A percentile compares a stretch with the other conserved stretches of the same genome.
These are phyloP conservation scores for Termitomyces eurrhizus DNA, from an alignment of 768 basidiomycete species.

Conservation along the genomic window DNA sequence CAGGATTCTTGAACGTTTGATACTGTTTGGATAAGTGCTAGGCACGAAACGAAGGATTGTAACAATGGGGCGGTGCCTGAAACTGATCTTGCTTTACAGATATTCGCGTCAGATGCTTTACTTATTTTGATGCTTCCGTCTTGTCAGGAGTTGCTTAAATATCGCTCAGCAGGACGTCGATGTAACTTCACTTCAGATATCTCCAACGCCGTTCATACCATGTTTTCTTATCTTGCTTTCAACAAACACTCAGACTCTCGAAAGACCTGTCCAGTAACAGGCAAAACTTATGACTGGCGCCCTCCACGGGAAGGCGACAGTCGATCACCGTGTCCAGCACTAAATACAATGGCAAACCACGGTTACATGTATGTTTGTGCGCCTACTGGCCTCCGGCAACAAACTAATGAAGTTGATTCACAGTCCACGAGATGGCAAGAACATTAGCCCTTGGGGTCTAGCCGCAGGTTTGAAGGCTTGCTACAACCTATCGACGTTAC, in stretches of 20 bases:
- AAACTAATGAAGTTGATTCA: not conserved
- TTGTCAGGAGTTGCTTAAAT: not conserved
- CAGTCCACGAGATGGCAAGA: not conserved
- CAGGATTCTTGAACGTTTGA: not conserved
- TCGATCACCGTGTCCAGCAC: not conserved
- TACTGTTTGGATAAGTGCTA: not conserved
- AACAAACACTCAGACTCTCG: not conserved
- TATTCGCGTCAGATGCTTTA: too few species aligned
- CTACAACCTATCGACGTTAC: not conserved
- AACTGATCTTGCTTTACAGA: not conserved
- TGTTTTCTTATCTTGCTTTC: not conserved
- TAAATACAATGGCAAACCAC: not conserved
- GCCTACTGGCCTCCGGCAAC: not conserved
- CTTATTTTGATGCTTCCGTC: too few species aligned
- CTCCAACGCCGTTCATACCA: not conserved
- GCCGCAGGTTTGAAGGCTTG: not conserved
- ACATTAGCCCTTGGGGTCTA: not conserved
- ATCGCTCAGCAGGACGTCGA: too few species aligned
- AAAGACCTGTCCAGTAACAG: not conserved
- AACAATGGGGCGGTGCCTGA: not conserved
- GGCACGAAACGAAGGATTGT: not conserved
- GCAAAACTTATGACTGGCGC: not conserved
- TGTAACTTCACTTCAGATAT: not conserved
- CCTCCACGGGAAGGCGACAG: not conserved
- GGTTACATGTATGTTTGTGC: not conserved